A percentile compares a stretch with the other conserved stretches of the same genome.
These are phyloP conservation scores for Bolboschoenoplectus hybrid DNA, from an alignment of 202 grass and related monocot genomes.

Conservation along the genomic window DNA sequence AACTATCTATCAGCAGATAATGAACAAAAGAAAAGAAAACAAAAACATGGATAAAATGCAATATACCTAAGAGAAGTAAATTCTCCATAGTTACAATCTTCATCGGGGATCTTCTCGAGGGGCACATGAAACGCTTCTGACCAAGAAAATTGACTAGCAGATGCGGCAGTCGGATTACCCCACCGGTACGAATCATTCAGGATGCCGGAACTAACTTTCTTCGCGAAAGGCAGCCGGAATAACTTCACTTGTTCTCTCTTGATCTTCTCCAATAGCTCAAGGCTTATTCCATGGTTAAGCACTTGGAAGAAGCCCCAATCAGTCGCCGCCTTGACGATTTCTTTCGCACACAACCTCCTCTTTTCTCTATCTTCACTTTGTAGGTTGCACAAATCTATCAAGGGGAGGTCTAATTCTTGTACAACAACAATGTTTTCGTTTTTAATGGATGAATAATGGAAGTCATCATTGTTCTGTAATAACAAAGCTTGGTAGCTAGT, in stretches of 20 bases:
- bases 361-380: slow-evolving; percentile 31
- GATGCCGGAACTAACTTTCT: slow-evolving; percentile 48
- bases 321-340: slow-evolving; percentile 60
- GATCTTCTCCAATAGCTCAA: slow-evolving; percentile 54
- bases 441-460: slow-evolving; percentile 55
- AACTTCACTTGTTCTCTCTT: slow-evolving; percentile 60
- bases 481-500: slow-evolving; percentile 37
- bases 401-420: slow-evolving; percentile 66
- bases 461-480: slow-evolving; percentile 36
- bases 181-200: slow-evolving; percentile 81
- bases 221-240: slow-evolving; percentile 66
- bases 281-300: slow-evolving; percentile 60
- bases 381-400: slow-evolving; percentile 59
- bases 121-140: slow-evolving; percentile 93
- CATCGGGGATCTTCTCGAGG: slow-evolving; percentile 52
- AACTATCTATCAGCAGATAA: background rate
- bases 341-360: slow-evolving; percentile 44
- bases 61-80: slow-evolving; percentile 50
- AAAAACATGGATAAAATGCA: background rate
- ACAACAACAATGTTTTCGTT: background rate
- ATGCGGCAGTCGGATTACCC: slow-evolving; percentile 70
- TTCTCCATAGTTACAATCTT: slow-evolving; percentile 54
- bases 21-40: background rate
- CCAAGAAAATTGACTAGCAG: slow-evolving; percentile 80
- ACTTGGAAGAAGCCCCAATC: slow-evolving; percentile 98